Conservation (phyloP, 1,284 basidiomycete species). For the Ustilago cynodontis region DNA sequence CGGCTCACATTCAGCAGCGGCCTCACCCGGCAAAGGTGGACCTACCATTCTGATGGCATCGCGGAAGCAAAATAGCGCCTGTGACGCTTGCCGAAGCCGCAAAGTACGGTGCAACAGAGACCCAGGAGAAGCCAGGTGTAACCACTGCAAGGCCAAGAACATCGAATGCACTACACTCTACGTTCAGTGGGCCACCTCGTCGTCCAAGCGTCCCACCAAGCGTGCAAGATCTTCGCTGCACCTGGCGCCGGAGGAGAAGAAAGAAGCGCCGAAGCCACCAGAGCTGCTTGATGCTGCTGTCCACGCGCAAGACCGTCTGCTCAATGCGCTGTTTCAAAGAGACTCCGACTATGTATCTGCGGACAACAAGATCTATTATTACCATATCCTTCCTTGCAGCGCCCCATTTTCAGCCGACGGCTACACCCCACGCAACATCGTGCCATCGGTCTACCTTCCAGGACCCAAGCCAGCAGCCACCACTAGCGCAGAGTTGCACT, state of each 20-base stretch:
- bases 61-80: conserved; percentile 63
- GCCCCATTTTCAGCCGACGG: conserved; percentile 25
- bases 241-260: conserved; percentile 29
- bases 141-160: conserved; percentile 60
- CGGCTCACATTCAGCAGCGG: conserved; percentile 15
- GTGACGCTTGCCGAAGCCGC: conserved; percentile 61
- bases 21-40: conserved; percentile 31
- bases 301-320: conserved; percentile 33
- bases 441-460: conserved; percentile 34
- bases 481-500: conserved; percentile 46
- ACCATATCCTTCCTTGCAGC: conserved; percentile 28
- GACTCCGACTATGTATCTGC: conserved; percentile 35
- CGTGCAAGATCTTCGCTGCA: conserved; percentile 40
- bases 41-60: conserved; percentile 42
- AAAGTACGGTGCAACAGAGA: conserved; percentile 60
- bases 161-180: conserved; percentile 63
- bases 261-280: conserved; percentile 37
- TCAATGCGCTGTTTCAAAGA: conserved; percentile 45
- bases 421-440: conserved; percentile 31
- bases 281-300: conserved; percentile 35
- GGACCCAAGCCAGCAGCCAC: conserved; percentile 46
- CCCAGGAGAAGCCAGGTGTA: conserved; percentile 55
- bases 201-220: conserved; percentile 56
- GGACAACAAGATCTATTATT: conserved; percentile 31
- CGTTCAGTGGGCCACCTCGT: conserved; percentile 58